phyloP scores from a whole-genome alignment of 2,329 filamentous ascomycete genomes.

The Tolypocladium capitatum region DNA sequence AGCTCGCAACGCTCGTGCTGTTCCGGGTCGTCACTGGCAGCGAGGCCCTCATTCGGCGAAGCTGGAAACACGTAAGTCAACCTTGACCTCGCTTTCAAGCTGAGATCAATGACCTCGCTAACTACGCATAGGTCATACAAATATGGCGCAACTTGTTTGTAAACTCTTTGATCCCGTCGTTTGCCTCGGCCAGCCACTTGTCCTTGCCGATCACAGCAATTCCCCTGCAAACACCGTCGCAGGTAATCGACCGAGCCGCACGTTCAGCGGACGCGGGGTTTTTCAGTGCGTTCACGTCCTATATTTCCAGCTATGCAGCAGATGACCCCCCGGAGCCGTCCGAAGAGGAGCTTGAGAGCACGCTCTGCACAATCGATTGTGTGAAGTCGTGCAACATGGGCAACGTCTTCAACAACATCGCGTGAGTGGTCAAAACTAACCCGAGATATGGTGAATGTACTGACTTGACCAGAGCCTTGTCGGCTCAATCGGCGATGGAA shows the following conservation, averaged over 20 bases:
- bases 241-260: constrained; percentile 78
- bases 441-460: neutral
- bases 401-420: constrained; percentile 70
- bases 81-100: neutral
- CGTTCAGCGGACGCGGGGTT: constrained; percentile 70
- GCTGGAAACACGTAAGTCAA: constrained; percentile 57
- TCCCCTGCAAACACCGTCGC: constrained; percentile 78
- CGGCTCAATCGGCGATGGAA: constrained; percentile 15
- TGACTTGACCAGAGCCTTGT: constrained; percentile 21
- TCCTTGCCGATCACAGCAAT: constrained; percentile 65
- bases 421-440: constrained; percentile 34
- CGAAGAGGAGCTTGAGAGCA: constrained; percentile 92
- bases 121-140: constrained; percentile 52
- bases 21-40: constrained; percentile 85
- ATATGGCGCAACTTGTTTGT: constrained; percentile 95
- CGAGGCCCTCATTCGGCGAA: constrained; percentile 60
- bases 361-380: constrained; percentile 85
- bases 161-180: constrained; percentile 81
- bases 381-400: constrained; percentile 80
- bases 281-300: constrained; percentile 88
- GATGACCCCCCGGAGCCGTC: constrained; percentile 96
- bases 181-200: constrained; percentile 51
- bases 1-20: constrained; percentile 86
- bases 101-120: neutral
- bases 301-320: constrained; percentile 96